Evolutionary conservation across 495 filamentous ascomycete species (phyloP).

Genomic region (Sordaria brevicollis): DNA sequence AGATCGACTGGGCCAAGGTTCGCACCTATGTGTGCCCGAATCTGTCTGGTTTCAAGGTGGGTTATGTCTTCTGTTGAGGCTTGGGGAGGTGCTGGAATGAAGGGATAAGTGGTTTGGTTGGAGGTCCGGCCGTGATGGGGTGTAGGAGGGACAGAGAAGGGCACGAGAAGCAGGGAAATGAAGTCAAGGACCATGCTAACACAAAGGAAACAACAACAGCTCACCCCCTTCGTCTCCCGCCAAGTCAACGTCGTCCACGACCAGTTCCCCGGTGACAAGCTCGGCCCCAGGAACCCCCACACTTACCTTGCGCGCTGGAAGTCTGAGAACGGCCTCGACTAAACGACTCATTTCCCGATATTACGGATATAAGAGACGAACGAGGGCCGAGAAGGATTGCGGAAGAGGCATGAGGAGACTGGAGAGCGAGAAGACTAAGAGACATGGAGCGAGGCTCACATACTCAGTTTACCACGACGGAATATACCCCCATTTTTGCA

Average conservation of each 20-base stretch:
- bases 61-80: conserved; percentile 3
- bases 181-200: conserved; percentile 2
- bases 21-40: conserved; percentile 80
- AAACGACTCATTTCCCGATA: conserved; percentile 6
- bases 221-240: conserved; percentile 87
- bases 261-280: conserved; percentile 33
- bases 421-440: not conserved
- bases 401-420: not conserved
- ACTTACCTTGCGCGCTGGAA: conserved; percentile 60
- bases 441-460: not conserved
- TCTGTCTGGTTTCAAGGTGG: conserved; percentile 61
- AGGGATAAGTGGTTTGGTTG: not conserved
- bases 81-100: not conserved
- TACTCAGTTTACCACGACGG: not conserved
- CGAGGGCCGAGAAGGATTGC: not conserved
- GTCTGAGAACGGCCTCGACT: conserved; percentile 54
- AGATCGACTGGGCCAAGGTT: conserved; percentile 75
- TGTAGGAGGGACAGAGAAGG: not conserved
- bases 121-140: not conserved
- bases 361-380: not conserved
- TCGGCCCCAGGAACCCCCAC: conserved; percentile 46
- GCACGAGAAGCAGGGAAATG: not conserved
- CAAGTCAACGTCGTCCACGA: conserved; percentile 39
- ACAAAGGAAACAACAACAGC: conserved; percentile 33
- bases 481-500: not conserved